phyloP scores from a whole-genome alignment of 2,329 filamentous ascomycete genomes.

The Phoma herbarum region DNA sequence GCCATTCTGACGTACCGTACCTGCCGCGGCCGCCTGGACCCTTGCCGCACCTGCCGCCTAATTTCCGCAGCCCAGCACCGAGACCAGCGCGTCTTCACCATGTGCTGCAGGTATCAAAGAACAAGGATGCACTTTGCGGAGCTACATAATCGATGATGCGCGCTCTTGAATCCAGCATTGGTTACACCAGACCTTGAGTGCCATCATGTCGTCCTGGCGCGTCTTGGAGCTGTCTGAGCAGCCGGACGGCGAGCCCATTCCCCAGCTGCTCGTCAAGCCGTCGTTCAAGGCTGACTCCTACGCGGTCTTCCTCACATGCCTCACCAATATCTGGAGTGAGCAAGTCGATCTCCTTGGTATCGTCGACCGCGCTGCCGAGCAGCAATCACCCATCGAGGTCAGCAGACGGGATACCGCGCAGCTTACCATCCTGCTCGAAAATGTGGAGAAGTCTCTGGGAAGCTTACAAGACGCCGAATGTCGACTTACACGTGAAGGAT shows the following conservation, averaged over 20 bases:
- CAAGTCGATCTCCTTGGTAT: constrained; percentile 69
- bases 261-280: constrained; percentile 70
- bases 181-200: not conserved
- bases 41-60: constrained; percentile 5
- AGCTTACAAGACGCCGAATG: constrained; percentile 50
- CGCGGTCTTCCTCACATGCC: constrained; percentile 72
- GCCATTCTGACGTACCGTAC: constrained; percentile 38
- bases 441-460: constrained; percentile 63
- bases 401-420: constrained; percentile 71
- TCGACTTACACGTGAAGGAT: constrained; percentile 42
- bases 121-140: not conserved
- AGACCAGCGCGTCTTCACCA: not conserved
- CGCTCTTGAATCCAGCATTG: not conserved
- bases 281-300: constrained; percentile 67
- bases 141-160: not conserved
- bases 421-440: constrained; percentile 71
- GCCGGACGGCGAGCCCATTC: constrained; percentile 51
- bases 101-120: not conserved
- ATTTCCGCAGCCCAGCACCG: constrained; percentile 24
- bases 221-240: constrained; percentile 40
- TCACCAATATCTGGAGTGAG: constrained; percentile 78
- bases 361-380: constrained; percentile 66
- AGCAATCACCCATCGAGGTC: constrained; percentile 77
- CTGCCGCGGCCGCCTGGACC: constrained; percentile 10
- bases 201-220: constrained; percentile 48